phyloP scores from a whole-genome alignment of 1,139 yeast genomes.

The Meyerozyma athensensis region DNA sequence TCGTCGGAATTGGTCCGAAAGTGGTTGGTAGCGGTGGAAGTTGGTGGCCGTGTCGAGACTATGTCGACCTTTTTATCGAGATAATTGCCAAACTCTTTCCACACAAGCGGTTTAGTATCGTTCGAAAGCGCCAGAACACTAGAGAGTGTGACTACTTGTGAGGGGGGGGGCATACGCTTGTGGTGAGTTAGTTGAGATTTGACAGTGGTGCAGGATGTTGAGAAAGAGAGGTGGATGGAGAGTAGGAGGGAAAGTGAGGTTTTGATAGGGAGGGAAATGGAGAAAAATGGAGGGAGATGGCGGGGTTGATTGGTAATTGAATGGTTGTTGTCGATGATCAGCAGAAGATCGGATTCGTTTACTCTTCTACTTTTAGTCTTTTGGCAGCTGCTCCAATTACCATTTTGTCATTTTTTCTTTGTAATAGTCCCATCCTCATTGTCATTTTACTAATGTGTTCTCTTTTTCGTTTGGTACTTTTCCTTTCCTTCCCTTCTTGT shows the following conservation, averaged over 20 bases:
- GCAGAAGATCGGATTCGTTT: no score
- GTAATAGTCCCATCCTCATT: no score
- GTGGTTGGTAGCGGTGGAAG: slow-evolving; percentile 13
- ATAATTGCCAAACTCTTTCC: slow-evolving; percentile 63
- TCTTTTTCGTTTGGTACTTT: no score
- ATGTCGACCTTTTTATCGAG: slow-evolving; percentile 45
- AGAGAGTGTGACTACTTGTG: slow-evolving; percentile 3
- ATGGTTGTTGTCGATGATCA: no score
- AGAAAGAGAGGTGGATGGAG: neutral
- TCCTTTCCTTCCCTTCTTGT: neutral
- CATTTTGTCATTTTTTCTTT: no score
- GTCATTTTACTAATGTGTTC: no score
- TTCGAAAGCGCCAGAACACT: slow-evolving; percentile 5
- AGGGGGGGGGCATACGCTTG: slow-evolving; percentile 1
- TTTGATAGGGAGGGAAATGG: no score
- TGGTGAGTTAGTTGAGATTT: neutral
- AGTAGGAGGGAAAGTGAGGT: neutral
- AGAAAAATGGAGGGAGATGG: no score
- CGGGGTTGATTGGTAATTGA: no score
- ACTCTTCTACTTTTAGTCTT: no score
- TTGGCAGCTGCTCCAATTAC: no score
- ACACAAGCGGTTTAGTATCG: slow-evolving; percentile 25
- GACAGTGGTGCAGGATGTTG: neutral
- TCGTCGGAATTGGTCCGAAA: slow-evolving; percentile 25
- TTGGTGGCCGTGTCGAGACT: slow-evolving; percentile 14